These are phyloP conservation scores for Curvularia eragrostidis DNA, from an alignment of 2,329 filamentous ascomycete genomes.

Conservation along the genomic window DNA sequence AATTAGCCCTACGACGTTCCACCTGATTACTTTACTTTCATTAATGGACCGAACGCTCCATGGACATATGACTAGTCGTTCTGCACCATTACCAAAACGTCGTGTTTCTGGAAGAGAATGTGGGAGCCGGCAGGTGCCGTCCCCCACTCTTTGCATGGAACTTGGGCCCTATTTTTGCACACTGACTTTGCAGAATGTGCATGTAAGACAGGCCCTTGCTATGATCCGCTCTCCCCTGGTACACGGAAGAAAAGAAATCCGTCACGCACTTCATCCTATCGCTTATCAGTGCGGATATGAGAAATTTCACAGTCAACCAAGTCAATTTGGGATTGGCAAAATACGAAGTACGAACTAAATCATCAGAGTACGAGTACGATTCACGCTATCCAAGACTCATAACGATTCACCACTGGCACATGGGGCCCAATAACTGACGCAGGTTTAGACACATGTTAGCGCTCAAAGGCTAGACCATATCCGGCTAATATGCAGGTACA, in stretches of 20 bases:
- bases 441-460: background rate
- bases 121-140: background rate
- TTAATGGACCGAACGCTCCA: background rate
- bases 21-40: background rate
- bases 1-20: background rate
- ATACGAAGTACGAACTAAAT: background rate
- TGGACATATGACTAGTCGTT: background rate
- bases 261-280: background rate
- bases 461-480: background rate
- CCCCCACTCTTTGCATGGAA: background rate
- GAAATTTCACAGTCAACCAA: background rate
- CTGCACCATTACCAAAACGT: background rate
- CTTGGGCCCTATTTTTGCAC: background rate
- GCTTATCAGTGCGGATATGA: background rate
- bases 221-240: background rate
- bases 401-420: background rate
- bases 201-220: background rate
- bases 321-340: no score
- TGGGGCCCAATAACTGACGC: background rate
- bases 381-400: background rate
- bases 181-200: background rate
- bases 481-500: background rate
- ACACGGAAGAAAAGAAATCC: background rate
- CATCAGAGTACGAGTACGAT: no score
- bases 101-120: background rate